These are phyloP conservation scores for Sphaerulina vaccinii DNA, from an alignment of 2,329 filamentous ascomycete species.

Conservation along the genomic window DNA sequence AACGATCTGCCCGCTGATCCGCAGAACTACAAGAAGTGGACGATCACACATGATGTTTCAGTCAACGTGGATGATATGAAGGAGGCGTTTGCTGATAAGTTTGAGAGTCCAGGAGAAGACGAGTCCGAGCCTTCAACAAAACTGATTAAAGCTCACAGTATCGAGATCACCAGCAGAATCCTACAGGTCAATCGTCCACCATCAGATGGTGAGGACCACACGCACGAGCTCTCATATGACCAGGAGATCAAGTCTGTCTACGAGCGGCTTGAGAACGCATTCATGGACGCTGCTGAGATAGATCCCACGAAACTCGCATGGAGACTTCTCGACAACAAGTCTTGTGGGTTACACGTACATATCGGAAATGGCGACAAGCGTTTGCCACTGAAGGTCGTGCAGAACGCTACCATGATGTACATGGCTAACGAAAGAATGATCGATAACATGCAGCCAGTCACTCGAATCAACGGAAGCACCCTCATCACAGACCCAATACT, in stretches of 20 bases:
- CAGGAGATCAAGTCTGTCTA: slow-evolving; percentile 23
- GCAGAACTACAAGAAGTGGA: no score
- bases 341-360: slow-evolving; percentile 35
- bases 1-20: no score
- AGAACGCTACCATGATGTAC: slow-evolving; percentile 30
- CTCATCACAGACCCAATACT: not conserved
- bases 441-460: slow-evolving; percentile 28
- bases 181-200: not conserved
- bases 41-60: no score
- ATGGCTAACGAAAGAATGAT: slow-evolving; percentile 34
- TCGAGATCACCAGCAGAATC: slow-evolving; percentile 19
- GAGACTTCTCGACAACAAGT: slow-evolving; percentile 26
- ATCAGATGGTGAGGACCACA: slow-evolving; percentile 3
- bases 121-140: not conserved
- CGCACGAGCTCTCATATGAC: slow-evolving; percentile 5
- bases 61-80: no score
- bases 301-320: slow-evolving; percentile 9
- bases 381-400: slow-evolving; percentile 28
- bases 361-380: slow-evolving; percentile 30
- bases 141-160: not conserved
- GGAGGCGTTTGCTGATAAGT: no score
- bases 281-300: no score
- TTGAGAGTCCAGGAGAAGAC: no score
- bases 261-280: slow-evolving; percentile 10
- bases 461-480: slow-evolving; percentile 17